phyloP scores from a whole-genome alignment of 345 rosid species.

The Corchorus capsularis region DNA sequence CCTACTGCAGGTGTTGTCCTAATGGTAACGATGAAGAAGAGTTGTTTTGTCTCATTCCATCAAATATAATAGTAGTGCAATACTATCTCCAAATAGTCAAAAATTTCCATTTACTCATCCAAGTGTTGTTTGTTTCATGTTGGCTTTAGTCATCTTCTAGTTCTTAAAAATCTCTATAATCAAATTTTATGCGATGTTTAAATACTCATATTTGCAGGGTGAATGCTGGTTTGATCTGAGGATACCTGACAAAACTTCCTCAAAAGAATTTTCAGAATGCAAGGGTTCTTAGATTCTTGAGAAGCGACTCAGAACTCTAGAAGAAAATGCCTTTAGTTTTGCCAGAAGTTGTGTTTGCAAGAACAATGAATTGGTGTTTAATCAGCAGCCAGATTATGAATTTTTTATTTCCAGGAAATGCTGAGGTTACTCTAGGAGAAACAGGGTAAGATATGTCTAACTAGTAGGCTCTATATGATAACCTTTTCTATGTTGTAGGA shows the following conservation, averaged over 20 bases:
- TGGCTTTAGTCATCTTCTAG: neutral
- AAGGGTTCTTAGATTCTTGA: constrained; percentile 6
- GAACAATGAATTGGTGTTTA: constrained; percentile 12
- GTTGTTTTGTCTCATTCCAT: neutral
- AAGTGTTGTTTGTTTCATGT: neutral
- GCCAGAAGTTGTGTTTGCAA: constrained; percentile 23
- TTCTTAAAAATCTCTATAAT: neutral
- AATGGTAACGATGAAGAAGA: neutral
- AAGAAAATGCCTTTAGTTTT: constrained; percentile 25
- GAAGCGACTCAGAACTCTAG: constrained; percentile 23
- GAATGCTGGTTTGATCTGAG: constrained; percentile 35
- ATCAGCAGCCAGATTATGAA: constrained; percentile 25
- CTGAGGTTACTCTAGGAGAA: neutral
- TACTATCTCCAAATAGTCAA: neutral
- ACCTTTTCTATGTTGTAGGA: neutral
- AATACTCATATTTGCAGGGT: constrained; percentile 23
- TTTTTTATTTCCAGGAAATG: constrained; percentile 23
- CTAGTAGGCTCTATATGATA: neutral
- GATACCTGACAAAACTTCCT: neutral
- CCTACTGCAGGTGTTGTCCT: neutral
- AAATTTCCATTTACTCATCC: neutral
- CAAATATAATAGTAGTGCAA: neutral
- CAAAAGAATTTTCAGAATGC: neutral
- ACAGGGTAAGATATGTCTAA: neutral
- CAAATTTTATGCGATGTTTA: neutral